Evolutionary conservation across 106 monocot species (phyloP), one percentile per base, ranked within the genome.

Genomic region (Amphibolis antarctica): DNA sequence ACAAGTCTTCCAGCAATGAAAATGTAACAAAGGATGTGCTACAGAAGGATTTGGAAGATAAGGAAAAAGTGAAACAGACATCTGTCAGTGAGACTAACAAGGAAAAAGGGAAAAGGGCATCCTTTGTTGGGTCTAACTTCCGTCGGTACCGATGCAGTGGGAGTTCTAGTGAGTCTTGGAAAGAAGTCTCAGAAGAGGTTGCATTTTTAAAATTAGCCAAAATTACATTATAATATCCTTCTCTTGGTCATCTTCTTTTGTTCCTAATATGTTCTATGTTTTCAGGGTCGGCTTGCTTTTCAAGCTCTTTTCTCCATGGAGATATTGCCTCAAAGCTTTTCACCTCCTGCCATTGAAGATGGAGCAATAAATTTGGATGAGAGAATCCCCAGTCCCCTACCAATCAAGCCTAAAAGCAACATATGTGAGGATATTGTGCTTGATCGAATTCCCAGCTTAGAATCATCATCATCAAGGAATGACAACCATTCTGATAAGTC

Each of bases 161-260:
- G 24, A 79, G 30, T 44, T 65, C 75, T 4, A 79, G 66, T 45
- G 86, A 98, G 21, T 67, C 79, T 9, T 85, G 90, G 82, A 94
- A 94, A 55, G 89, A 83, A 67, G 93, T 94, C 28, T 94, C 93
- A 13, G 79, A 89, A 71, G 86, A 89, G 89, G 93, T 94, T 42
- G 44, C 66, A 68, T 61, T 48, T 61, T 13, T 20, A 15, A 25
- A 15, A 28, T 18, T 47, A 26, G 18, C 25, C 15, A 21, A 14
- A 51, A 62, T 22, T 36, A 36, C 36, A 36, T 44, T 20, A 44
- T 36, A 44, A 12, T 6, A 1, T 12, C 18, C 1, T 23, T 30
- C 20, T 50, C 18, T 28, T 55, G 28, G 57, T 9, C 42, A 57
- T 12, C 44, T 24, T n/a, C 56, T 61, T 68, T 67, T 67, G 46